These are phyloP conservation scores for Marasmius oreades DNA, from an alignment of 1,284 basidiomycete genomes.

Conservation along the genomic window DNA sequence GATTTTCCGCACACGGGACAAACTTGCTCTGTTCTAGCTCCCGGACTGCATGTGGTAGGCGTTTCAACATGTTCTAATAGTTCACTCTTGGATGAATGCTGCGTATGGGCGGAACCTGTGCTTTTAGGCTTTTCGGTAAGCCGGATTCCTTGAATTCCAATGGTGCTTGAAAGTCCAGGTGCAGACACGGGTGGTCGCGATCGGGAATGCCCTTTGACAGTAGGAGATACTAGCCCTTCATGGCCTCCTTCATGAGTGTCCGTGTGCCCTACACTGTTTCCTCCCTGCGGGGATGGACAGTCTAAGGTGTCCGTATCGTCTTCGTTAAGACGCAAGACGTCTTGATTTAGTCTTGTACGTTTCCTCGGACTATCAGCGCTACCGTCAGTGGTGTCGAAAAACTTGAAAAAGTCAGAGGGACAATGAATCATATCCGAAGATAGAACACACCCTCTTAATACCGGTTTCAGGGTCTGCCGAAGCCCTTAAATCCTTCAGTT, in stretches of 20 bases:
- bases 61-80: slow-evolving; percentile 2
- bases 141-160: neutral
- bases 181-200: slow-evolving; percentile 22
- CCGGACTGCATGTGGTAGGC: slow-evolving; percentile 14
- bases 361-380: neutral
- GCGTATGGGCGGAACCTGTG: neutral
- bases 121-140: slow-evolving; percentile 7
- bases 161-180: slow-evolving; percentile 1
- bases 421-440: neutral
- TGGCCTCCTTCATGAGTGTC: slow-evolving; percentile 49
- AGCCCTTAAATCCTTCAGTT: slow-evolving; percentile 73
- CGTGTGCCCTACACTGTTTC: neutral
- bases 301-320: slow-evolving; percentile 15
- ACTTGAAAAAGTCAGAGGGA: neutral
- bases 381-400: neutral
- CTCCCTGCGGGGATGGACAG: neutral
- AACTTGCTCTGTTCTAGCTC: slow-evolving; percentile 26
- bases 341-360: neutral
- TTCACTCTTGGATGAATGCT: neutral
- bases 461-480: slow-evolving; percentile 38
- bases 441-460: slow-evolving; percentile 60
- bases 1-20: slow-evolving; percentile 67
- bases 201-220: neutral
- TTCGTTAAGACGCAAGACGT: neutral
- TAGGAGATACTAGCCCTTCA: slow-evolving; percentile 16